phyloP scores from a whole-genome alignment of 2,329 filamentous ascomycete genomes.

The Epichloe coenophiala region DNA sequence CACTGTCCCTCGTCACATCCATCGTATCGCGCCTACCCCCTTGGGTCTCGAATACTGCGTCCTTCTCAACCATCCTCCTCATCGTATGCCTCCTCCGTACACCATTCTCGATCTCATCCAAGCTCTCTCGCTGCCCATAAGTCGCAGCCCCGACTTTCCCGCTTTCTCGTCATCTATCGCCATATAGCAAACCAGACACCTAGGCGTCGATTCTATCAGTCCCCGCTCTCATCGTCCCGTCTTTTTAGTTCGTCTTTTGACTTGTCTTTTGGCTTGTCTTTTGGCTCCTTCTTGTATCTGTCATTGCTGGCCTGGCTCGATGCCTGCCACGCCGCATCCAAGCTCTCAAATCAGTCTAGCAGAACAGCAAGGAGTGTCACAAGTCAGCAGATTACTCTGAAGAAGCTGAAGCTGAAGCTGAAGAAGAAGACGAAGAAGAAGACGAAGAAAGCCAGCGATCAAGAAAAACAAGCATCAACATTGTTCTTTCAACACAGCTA shows the following conservation, averaged over 20 bases:
- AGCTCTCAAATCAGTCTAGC: not conserved
- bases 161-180: constrained; percentile 1
- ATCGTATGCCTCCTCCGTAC: not conserved
- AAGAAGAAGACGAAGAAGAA: not conserved
- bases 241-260: not conserved
- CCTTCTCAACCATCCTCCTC: not conserved
- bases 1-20: not conserved
- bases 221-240: not conserved
- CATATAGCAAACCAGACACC: constrained; percentile 1
- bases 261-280: not conserved
- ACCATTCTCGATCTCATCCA: not conserved
- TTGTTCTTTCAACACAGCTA: not conserved
- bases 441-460: not conserved
- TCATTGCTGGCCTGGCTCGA: not conserved
- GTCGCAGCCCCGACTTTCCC: not conserved
- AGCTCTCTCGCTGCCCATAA: not conserved
- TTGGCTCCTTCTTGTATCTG: not conserved
- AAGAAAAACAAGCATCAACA: not conserved
- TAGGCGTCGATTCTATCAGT: not conserved
- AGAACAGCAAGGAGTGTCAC: not conserved
- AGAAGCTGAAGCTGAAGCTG: not conserved
- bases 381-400: not conserved
- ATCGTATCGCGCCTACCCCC: not conserved
- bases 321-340: not conserved
- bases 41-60: not conserved